A percentile compares a stretch with the other conserved stretches of the same genome.
phyloP scores from a whole-genome alignment of 2,329 filamentous ascomycete species.

The Bipolaris gigantea region DNA sequence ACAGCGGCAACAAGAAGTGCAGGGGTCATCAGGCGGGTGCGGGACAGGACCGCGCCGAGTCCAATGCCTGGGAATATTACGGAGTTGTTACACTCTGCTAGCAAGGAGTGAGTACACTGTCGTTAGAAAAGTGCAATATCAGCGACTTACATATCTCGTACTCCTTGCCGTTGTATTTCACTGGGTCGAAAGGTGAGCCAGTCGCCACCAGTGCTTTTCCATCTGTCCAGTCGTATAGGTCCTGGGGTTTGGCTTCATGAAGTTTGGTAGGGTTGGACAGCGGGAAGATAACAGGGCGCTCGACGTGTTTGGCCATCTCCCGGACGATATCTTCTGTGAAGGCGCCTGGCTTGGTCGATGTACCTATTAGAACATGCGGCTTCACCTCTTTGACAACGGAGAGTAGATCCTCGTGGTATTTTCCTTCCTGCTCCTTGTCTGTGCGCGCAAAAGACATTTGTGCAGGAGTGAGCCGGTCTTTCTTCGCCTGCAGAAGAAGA shows the following conservation, averaged over 20 bases:
- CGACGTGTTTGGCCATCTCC: conserved; percentile 74
- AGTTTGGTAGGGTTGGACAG: conserved; percentile 83
- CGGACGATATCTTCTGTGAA: conserved; percentile 75
- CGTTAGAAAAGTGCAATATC: not conserved
- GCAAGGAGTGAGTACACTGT: conserved; percentile 6
- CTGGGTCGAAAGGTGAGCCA: conserved; percentile 78
- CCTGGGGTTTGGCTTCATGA: conserved; percentile 77
- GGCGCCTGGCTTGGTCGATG: conserved; percentile 73
- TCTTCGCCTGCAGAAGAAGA: conserved; percentile 66
- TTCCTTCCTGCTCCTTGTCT: conserved; percentile 63
- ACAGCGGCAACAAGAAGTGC: conserved; percentile 82
- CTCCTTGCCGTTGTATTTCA: conserved; percentile 60
- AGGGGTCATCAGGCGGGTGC: conserved; percentile 68
- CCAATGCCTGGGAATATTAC: conserved; percentile 86
- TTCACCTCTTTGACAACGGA: conserved; percentile 70
- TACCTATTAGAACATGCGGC: conserved; percentile 82
- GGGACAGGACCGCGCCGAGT: conserved; percentile 73
- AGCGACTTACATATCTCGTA: conserved; percentile 56
- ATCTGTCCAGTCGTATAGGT: conserved; percentile 76
- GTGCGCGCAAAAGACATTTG: conserved; percentile 70
- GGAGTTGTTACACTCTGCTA: conserved; percentile 86
- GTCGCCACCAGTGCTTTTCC: conserved; percentile 80
- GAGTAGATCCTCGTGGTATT: conserved; percentile 61
- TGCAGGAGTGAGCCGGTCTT: conserved; percentile 63
- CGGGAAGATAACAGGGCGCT: conserved; percentile 83